Evolutionary conservation across 768 basidiomycete species (phyloP), one percentile per base, ranked within the genome.

Genomic region (Suillus paluster): DNA sequence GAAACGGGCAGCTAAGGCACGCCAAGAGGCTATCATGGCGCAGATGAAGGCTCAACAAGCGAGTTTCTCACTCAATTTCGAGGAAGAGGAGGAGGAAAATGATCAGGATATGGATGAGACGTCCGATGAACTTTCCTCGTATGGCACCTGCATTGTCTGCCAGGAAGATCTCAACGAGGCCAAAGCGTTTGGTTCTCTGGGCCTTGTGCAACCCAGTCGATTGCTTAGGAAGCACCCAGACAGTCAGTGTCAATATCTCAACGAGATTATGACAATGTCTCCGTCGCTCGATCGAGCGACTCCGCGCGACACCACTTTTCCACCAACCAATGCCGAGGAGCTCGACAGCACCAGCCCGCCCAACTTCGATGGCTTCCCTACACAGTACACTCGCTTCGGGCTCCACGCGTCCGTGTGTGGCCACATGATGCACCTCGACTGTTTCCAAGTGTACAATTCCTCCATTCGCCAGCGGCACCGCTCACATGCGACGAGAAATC

Each of bases 111-210:
- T 76, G 68, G 79, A 76, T 5, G 79, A 79, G 41, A 77, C 81
- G 9, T 77, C 75, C 1, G 82, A 82, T 19, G 79, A 81, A 52
- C 70, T 81, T 23, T 71, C 83, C 3, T 89, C 89, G 14, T 90
- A 88, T 63, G 97, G 97, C 3, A 91, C 90, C n/a, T 99, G 97
- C 72, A 99, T 99, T 64, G 95, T 99, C 11, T 99, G 97, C 67
- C 97, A 99, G 72, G 97, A 99, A 71, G 93, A 95, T 63, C 84
- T 98, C 57, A 91, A 86, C 66, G 71, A 83, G 3, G 76, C 82
- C 17, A 83, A 84, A 63, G 80, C 92, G 0, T 99, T 97, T 73
- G 97, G 97, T 6, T 85, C 86, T 34, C 84, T 99, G 19, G 94
- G 92, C 1, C 79, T 96, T 50, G 72, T 99, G 8, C 97, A 98